phyloP scores from a whole-genome alignment of 441 rosid genomes.

The Manihot esculenta region DNA sequence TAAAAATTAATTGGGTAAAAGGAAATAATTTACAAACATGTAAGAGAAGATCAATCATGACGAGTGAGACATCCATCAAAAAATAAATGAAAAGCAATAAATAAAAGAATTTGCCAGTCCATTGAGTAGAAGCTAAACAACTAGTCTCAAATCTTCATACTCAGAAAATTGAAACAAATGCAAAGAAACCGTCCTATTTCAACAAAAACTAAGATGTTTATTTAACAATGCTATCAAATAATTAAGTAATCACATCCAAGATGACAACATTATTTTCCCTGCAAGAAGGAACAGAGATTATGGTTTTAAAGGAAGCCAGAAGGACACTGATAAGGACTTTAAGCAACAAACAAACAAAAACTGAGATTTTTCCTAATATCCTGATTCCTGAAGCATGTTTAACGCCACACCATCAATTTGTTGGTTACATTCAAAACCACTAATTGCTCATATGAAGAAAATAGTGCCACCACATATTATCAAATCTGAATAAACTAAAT shows the following conservation, averaged over 20 bases:
- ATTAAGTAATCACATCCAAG: background rate
- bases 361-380: background rate
- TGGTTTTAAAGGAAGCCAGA: background rate
- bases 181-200: background rate
- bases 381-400: background rate
- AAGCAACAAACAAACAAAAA: no score
- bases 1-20: background rate
- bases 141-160: background rate
- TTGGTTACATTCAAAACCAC: background rate
- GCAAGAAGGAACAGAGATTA: background rate
- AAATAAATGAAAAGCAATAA: background rate
- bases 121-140: background rate
- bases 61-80: background rate
- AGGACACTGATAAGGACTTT: background rate
- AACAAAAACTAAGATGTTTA: background rate
- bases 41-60: no score
- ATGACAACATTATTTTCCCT: background rate
- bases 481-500: background rate
- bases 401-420: background rate
- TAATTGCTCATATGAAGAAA: background rate
- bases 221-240: background rate
- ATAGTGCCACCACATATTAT: background rate
- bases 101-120: background rate
- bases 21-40: background rate
- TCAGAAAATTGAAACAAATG: no score